A percentile compares a stretch with the other conserved stretches of the same genome.
Evolutionary conservation across 2,329 filamentous ascomycete genomes (phyloP).

Genomic region (Zymoseptoria ardabiliae): DNA sequence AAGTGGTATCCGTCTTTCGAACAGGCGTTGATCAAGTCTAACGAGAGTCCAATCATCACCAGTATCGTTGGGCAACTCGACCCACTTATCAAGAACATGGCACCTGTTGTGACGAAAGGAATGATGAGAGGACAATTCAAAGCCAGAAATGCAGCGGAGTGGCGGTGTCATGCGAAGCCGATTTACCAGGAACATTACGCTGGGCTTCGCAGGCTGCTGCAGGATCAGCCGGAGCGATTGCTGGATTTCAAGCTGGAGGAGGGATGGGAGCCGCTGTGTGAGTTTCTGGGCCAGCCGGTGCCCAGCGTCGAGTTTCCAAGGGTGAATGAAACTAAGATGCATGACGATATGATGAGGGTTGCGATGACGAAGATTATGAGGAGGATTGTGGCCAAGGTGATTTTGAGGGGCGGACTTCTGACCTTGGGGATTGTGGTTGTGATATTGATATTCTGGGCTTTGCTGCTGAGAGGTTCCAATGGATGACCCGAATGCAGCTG

Average conservation of each 20-base stretch:
- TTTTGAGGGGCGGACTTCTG: neutral
- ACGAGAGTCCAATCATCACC: constrained; percentile 1
- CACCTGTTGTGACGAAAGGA: constrained; percentile 4
- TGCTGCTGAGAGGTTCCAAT: too few relatives aligned
- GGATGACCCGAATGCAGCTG: too few relatives aligned
- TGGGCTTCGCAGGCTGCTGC: neutral
- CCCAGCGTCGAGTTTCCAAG: constrained; percentile 7
- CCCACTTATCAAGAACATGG: neutral
- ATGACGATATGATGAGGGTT: constrained; percentile 9
- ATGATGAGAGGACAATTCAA: constrained; percentile 13
- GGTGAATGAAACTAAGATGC: constrained; percentile 5
- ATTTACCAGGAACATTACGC: neutral
- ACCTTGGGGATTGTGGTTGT: too few relatives aligned
- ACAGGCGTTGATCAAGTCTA: constrained; percentile 8
- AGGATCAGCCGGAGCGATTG: constrained; percentile 1
- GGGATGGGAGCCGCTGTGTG: constrained; percentile 10
- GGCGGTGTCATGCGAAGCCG: constrained; percentile 7
- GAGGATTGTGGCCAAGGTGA: neutral
- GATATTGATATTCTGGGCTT: too few relatives aligned
- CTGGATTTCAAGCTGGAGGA: neutral
- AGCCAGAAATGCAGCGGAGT: constrained; percentile 6
- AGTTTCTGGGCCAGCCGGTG: constrained; percentile 9
- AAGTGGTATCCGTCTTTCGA: constrained; percentile 12
- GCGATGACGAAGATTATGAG: constrained; percentile 1
- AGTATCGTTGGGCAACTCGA: constrained; percentile 3